Percentiles rank a stretch among this genome's conserved stretches.
These are phyloP conservation scores for Gnomoniopsis smithogilvyi DNA, from an alignment of 2,329 filamentous ascomycete genomes.

Conservation along the genomic window DNA sequence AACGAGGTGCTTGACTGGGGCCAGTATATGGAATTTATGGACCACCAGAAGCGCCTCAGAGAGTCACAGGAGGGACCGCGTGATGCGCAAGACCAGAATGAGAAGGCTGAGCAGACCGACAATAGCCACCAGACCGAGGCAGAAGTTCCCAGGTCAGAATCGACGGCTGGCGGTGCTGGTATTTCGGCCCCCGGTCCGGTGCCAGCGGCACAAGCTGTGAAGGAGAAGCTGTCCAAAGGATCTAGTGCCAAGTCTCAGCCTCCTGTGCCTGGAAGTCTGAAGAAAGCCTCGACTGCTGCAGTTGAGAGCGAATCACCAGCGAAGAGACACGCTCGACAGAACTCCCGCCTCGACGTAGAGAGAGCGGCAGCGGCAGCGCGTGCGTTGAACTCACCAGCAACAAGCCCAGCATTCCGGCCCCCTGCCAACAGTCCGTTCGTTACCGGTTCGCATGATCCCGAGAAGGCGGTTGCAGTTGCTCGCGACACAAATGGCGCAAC, in stretches of 20 bases:
- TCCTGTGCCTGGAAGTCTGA: neutral
- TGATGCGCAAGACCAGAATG: slow-evolving; percentile 45
- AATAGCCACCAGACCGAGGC: slow-evolving; percentile 14
- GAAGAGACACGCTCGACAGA: slow-evolving; percentile 17
- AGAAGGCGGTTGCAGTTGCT: slow-evolving; percentile 14
- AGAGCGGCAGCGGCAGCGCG: slow-evolving; percentile 27
- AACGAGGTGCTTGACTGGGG: slow-evolving; percentile 91
- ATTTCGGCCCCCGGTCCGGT: slow-evolving; percentile 40
- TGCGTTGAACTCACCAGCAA: slow-evolving; percentile 21
- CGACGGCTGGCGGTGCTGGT: slow-evolving; percentile 34
- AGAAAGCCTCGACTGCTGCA: slow-evolving; percentile 1
- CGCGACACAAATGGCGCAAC: slow-evolving; percentile 22
- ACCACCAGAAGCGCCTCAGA: slow-evolving; percentile 75
- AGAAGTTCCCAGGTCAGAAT: slow-evolving; percentile 24
- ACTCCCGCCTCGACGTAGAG: slow-evolving; percentile 25
- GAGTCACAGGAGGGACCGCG: slow-evolving; percentile 53
- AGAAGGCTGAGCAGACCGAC: slow-evolving; percentile 45
- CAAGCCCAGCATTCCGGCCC: slow-evolving; percentile 9
- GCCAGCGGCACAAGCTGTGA: slow-evolving; percentile 30
- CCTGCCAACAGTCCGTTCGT: slow-evolving; percentile 7
- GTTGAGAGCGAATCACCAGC: slow-evolving; percentile 9
- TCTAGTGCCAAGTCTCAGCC: slow-evolving; percentile 27
- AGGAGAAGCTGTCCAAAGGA: slow-evolving; percentile 30
- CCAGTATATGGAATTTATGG: slow-evolving; percentile 81
- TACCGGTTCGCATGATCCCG: slow-evolving; percentile 20